Base-by-base conservation (phyloP, 257 asterid species). In the Solanum chiquidenum region DNA sequence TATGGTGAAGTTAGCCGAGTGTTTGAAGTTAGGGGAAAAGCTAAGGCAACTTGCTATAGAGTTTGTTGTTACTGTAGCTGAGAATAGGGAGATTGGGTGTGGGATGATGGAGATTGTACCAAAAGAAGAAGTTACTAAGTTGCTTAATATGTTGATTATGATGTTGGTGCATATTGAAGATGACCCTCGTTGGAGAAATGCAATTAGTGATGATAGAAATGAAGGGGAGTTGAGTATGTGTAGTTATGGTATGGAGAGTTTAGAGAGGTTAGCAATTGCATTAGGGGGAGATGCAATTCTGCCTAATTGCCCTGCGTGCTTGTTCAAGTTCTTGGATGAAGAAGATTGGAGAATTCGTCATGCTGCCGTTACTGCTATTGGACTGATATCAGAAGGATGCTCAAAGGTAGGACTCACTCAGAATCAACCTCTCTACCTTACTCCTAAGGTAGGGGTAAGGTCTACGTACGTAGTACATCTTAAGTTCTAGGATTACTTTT, bases 221-320 rank as follows among this genome's bases (percentile, higher is more conserved):
- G 60, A 9, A 23, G 85, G 74, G n/a, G 72, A 74, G 18, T 13
- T 14, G 6, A 55, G 75, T 74, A 14, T 52, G 34, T 13, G 73
- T 9, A 3, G 37, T 74, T 52, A 46, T 73, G 85, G 62, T 46
- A 75, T 46, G 85, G 88, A 74, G 37, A 75, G 58, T 74, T 21
- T 74, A 52, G 33, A 34, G 37, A 86, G 85, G 74, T 13, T 86
- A n/a, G 88, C 85, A 52, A 74, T 71, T 21, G 88, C 88, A 46
- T 55, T 74, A n/a, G 66, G 88, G 9, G 85, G 60, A 12, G 31
- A 74, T 20, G 34, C 9, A 29, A 37, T 84, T 64, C 12, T 84
- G 12, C 34, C 74, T 55, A 52, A 14, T 52, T 62, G 11, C 21
- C 85, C 85, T 55, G 13, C 3, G 12, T 18, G 34, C 9, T 46